Percentiles rank a stretch among this genome's conserved stretches.
Conservation (phyloP, 129 eudicot genomes). For the Glebionis coronaria region DNA sequence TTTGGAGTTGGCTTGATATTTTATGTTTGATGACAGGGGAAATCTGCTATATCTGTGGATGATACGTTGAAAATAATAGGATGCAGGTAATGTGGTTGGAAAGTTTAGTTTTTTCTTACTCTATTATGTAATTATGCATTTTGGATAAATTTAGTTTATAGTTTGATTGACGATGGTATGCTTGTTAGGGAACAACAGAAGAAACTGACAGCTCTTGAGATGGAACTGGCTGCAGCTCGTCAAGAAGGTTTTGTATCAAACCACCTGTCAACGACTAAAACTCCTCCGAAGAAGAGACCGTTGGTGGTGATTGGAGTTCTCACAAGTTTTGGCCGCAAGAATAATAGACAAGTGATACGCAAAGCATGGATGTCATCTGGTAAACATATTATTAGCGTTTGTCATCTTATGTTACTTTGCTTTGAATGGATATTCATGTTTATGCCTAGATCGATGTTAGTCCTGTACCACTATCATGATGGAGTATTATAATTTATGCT, state of each 20-base stretch:
- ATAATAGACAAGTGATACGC: conserved; percentile 79
- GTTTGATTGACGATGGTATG: conserved; percentile 31
- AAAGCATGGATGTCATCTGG: conserved; percentile 97
- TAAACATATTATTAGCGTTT: conserved; percentile 17
- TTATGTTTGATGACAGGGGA: conserved; percentile 45
- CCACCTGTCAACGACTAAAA: conserved; percentile 34
- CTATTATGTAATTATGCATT: background rate
- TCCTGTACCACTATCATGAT: background rate
- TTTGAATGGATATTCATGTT: background rate
- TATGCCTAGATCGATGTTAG: too few relatives aligned
- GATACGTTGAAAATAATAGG: conserved; percentile 83
- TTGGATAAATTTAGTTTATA: conserved; percentile 5
- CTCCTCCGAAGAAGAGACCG: conserved; percentile 49
- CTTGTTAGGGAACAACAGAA: conserved; percentile 89
- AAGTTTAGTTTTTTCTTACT: background rate
- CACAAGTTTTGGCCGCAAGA: conserved; percentile 86
- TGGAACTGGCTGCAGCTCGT: conserved; percentile 84
- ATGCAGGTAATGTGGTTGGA: conserved; percentile 62
- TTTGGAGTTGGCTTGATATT: conserved; percentile 12
- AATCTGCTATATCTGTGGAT: conserved; percentile 82
- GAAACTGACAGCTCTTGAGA: conserved; percentile 76
- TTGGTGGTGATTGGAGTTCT: conserved; percentile 79
- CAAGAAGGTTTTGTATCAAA: conserved; percentile 79
- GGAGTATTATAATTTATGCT: background rate
- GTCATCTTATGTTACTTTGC: conserved; percentile 7